Conservation (phyloP, 192 early-diverging fungal species). For the Entomortierella chlamydospora region DNA sequence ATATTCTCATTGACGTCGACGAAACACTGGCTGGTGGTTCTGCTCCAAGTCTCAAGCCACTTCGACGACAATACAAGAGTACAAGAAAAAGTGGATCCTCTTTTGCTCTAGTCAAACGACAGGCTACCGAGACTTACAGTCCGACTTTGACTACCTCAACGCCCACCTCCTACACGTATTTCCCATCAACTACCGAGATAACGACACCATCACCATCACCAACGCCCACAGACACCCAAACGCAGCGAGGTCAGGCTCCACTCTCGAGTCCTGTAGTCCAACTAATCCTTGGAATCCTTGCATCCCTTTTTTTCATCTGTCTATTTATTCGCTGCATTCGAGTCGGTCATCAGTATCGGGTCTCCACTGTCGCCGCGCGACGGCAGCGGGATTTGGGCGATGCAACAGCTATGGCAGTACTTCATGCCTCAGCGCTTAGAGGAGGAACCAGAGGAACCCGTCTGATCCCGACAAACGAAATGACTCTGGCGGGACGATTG, state of each 20-base stretch:
- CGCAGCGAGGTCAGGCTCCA: conserved; percentile 7
- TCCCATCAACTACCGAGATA: background rate
- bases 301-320: conserved; percentile 2
- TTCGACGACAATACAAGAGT: background rate
- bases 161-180: background rate
- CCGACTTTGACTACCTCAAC: background rate
- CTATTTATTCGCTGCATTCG: conserved; percentile 17
- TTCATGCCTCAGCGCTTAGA: background rate
- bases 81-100: background rate
- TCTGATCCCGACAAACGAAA: conserved; percentile 26
- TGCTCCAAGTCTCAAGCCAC: background rate
- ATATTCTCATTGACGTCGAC: background rate
- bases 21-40: background rate
- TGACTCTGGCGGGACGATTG: conserved; percentile 29
- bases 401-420: background rate
- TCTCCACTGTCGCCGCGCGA: background rate
- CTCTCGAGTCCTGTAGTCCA: conserved; percentile 24
- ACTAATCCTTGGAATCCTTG: conserved; percentile 21
- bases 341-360: conserved; percentile 12
- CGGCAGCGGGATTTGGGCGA: conserved; percentile 5
- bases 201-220: background rate
- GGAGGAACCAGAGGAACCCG: background rate
- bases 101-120: background rate
- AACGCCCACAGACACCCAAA: conserved; percentile 5
- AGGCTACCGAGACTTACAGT: too few species aligned